Evolutionary conservation across 169 alveolate species (phyloP).

Genomic region (Cryptosporidium muris): DNA sequence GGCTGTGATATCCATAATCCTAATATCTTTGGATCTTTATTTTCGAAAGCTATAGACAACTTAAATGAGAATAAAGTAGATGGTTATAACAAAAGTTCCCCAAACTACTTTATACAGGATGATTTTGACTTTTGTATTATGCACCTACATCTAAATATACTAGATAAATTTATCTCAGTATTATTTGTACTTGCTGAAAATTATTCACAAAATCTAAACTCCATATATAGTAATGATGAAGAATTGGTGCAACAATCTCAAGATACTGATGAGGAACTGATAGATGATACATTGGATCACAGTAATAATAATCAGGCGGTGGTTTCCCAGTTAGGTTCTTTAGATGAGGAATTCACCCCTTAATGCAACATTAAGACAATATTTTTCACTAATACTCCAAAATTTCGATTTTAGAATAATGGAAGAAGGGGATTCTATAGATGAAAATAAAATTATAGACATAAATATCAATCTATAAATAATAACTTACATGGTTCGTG

Average conservation of each 20-base stretch:
- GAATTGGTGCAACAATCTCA: neutral
- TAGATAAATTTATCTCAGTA: conserved; percentile 35
- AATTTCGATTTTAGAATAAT: too few relatives aligned
- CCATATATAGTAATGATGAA: neutral
- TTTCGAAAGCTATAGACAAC: conserved; percentile 58
- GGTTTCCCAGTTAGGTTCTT: neutral
- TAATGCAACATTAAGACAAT: too few relatives aligned
- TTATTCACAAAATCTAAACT: conserved; percentile 3
- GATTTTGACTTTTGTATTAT: conserved; percentile 57
- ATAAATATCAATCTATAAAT: too few relatives aligned
- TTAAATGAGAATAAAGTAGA: conserved; percentile 32
- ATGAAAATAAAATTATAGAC: too few relatives aligned
- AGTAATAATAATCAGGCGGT: neutral
- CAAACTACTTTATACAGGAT: conserved; percentile 54
- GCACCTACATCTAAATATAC: conserved; percentile 28
- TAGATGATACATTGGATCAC: neutral
- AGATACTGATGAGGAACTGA: conserved; percentile 3
- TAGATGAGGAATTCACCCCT: too few relatives aligned
- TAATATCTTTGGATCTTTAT: conserved; percentile 51
- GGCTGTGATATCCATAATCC: conserved; percentile 52
- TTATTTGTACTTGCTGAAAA: conserved; percentile 32
- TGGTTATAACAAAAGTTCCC: neutral
- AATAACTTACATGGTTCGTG: too few relatives aligned
- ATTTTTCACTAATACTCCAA: too few relatives aligned
- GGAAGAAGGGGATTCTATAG: too few relatives aligned